Base-by-base conservation (phyloP, 2,329 filamentous ascomycete genomes). In the Elsinoe ampelina region DNA sequence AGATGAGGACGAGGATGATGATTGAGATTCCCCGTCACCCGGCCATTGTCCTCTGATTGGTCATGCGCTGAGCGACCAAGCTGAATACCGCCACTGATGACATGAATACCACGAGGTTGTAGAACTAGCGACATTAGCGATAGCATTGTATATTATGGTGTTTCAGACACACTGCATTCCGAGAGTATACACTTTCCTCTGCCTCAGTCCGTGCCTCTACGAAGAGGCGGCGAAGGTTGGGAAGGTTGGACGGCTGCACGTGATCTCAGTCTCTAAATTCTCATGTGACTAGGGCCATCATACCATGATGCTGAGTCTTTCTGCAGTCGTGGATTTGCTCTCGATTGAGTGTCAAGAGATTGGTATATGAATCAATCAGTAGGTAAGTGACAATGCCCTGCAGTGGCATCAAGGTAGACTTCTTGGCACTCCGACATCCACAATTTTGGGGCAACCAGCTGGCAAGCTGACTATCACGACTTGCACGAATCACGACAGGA, bases 51-150 rank as follows among this genome's bases (percentile, higher is more conserved):
- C 58, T 36, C 15, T 61, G 57, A 13, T 71, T 72, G 60, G 77
- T 78, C 80, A 96, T 87, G 63, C 86, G 86, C 68, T 98, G 93
- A 26, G 92, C 93, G 60, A 93, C 84, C 59, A 98, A 75, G 69
- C 92, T 95, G 75, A 97, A 96, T 59, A 95, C 83, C 6, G 92
- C 90, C 20, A 98, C 87, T 0, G 93, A 96, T 20, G 91, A 93
- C 78, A 98, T 92, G 75, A 97, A 98, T 1, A 97, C 77, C 1
- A 96, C 90, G 0, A 95, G 83, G 67, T 98, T 97, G 74, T 98
- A 98, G 71, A 98, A 98, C 93, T 95, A 65, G 6, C 57, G 50
- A 54, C 11, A 17, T 38, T 30, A 52, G 54, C 55, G 35, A 51
- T 15, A 54, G 13, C 15, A 58, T 36, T 42, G 39, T 47, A 8